A percentile compares a stretch with the other conserved stretches of the same genome.
Evolutionary conservation across 148 eudicot species (phyloP).

Genomic region (Cornus florida): DNA sequence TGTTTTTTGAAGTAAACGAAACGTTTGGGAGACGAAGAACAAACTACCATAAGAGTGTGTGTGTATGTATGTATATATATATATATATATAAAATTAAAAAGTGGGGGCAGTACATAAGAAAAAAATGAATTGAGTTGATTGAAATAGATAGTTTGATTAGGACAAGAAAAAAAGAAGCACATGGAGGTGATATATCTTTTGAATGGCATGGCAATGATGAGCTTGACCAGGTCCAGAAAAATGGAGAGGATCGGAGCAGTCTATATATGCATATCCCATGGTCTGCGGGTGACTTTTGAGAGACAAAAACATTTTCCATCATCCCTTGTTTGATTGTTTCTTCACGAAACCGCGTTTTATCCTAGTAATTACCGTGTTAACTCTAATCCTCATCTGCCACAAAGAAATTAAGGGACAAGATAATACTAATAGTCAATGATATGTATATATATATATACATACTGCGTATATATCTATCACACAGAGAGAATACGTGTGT

Average conservation of each 20-base stretch:
- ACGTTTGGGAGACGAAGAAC: too few species aligned
- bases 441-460: neutral
- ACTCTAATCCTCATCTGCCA: neutral
- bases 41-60: too few species aligned
- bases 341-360: slow-evolving; percentile 9
- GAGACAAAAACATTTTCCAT: neutral
- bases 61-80: too few species aligned
- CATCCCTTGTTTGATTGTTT: neutral
- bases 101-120: too few species aligned
- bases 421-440: too few species aligned
- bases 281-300: neutral
- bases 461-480: too few species aligned
- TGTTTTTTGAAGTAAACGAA: too few species aligned
- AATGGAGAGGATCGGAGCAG: neutral
- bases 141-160: too few species aligned
- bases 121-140: too few species aligned
- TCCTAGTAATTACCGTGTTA: neutral
- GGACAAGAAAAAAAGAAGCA: neutral
- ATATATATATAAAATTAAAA: too few species aligned
- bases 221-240: neutral
- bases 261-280: neutral
- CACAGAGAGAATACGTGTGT: too few species aligned
- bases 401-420: too few species aligned
- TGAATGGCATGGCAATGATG: neutral
- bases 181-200: neutral